Percentiles rank a stretch among this genome's conserved stretches.
Evolutionary conservation across 441 rosid genomes (phyloP).

Genomic region (Hura crepitans): DNA sequence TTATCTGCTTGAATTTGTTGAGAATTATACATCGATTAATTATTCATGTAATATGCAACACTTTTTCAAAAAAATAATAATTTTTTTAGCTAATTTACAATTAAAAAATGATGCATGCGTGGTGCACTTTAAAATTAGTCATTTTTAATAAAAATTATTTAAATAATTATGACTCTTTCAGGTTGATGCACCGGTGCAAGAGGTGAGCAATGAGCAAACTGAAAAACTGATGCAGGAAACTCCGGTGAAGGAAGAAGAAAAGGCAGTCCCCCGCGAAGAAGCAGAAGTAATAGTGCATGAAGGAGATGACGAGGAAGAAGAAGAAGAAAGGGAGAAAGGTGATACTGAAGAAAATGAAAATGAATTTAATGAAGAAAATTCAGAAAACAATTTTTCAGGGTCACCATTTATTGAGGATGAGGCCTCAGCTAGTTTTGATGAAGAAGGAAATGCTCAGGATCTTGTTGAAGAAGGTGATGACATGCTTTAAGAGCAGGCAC

Average conservation of each 20-base stretch:
- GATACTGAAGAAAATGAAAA: neutral
- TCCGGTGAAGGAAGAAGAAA: conserved; percentile 21
- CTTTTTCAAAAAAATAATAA: too few relatives aligned
- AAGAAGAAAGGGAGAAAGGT: neutral
- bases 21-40: too few relatives aligned
- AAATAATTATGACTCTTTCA: neutral
- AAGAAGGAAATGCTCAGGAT: neutral
- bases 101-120: too few relatives aligned
- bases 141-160: too few relatives aligned
- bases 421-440: conserved; percentile 11
- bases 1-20: too few relatives aligned
- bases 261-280: conserved; percentile 13
- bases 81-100: too few relatives aligned
- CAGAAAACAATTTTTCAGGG: neutral
- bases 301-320: conserved; percentile 8
- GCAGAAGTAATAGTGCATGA: conserved; percentile 17
- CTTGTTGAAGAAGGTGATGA: too few relatives aligned
- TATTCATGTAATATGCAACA: too few relatives aligned
- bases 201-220: neutral
- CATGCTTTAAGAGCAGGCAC: too few relatives aligned
- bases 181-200: conserved; percentile 12
- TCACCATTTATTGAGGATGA: neutral
- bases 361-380: conserved; percentile 4
- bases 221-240: neutral
- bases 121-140: too few relatives aligned